These are phyloP conservation scores for Sistotremastrum suecicum DNA, from an alignment of 768 basidiomycete species.

Conservation along the genomic window DNA sequence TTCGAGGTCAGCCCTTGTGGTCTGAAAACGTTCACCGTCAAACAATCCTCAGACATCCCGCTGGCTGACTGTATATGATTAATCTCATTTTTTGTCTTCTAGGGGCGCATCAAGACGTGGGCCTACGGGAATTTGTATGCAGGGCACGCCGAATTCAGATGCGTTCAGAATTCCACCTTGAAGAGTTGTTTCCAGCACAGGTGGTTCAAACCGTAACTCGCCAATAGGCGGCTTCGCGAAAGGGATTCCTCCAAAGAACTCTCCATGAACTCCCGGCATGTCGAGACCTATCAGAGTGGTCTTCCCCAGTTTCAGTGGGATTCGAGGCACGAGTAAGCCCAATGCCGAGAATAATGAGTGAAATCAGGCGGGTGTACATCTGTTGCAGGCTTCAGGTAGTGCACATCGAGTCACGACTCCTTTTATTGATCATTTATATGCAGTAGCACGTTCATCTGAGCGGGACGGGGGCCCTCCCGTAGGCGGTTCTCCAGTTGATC, in stretches of 20 bases:
- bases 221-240: slow-evolving; percentile 21
- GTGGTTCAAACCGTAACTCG: slow-evolving; percentile 14
- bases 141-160: slow-evolving; percentile 14
- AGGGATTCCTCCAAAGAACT: slow-evolving; percentile 32
- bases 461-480: too few relatives aligned
- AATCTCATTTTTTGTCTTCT: too few relatives aligned
- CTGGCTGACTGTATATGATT: too few relatives aligned
- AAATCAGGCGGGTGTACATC: too few relatives aligned
- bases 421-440: too few relatives aligned
- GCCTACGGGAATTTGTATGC: slow-evolving; percentile 11
- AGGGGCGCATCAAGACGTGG: too few relatives aligned
- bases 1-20: slow-evolving; percentile 12
- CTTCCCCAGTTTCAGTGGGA: slow-evolving; percentile 16
- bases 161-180: slow-evolving; percentile 16
- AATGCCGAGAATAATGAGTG: too few relatives aligned
- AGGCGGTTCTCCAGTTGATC: too few relatives aligned
- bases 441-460: too few relatives aligned
- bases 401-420: too few relatives aligned
- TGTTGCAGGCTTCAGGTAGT: too few relatives aligned
- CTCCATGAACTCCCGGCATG: slow-evolving; percentile 21
- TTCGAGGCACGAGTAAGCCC: too few relatives aligned
- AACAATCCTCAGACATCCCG: slow-evolving; percentile 17
- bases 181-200: slow-evolving; percentile 11
- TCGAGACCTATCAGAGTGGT: slow-evolving; percentile 25
- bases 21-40: slow-evolving; percentile 26